Evolutionary conservation across 164 flowering plant genomes (phyloP).

Genomic region (Houttuynia cordata): DNA sequence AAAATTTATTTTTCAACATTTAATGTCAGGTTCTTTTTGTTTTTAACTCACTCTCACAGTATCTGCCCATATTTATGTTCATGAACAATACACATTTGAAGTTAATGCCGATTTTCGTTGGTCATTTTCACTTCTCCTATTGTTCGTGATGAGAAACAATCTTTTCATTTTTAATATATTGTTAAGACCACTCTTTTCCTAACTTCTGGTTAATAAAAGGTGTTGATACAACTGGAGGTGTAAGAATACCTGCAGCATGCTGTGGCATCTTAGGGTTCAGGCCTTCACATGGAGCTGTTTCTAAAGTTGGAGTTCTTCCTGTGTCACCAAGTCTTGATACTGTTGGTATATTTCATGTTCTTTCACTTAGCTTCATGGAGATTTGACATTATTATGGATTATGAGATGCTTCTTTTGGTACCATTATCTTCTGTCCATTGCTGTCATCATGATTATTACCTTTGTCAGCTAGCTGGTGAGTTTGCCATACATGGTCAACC

Average conservation of each 20-base stretch:
- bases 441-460: no score
- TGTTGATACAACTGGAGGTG: conserved; percentile 81
- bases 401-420: no score
- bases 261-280: conserved; percentile 80
- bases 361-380: not conserved
- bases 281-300: conserved; percentile 71
- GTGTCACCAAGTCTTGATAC: conserved; percentile 77
- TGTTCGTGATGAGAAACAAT: not conserved
- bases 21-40: no score
- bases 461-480: no score
- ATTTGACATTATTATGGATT: no score
- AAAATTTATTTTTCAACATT: no score
- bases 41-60: no score
- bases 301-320: conserved; percentile 57
- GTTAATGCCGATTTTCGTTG: not conserved
- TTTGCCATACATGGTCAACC: no score
- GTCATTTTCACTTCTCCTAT: not conserved
- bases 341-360: conserved; percentile 44
- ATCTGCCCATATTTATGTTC: no score
- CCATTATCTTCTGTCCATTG: no score
- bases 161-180: no score
- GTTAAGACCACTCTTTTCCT: not conserved
- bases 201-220: conserved; percentile 31
- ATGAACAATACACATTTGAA: not conserved
- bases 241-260: conserved; percentile 74